phyloP scores from a whole-genome alignment of 495 filamentous ascomycete genomes.

The Paragyromitra xinjiangensis region DNA sequence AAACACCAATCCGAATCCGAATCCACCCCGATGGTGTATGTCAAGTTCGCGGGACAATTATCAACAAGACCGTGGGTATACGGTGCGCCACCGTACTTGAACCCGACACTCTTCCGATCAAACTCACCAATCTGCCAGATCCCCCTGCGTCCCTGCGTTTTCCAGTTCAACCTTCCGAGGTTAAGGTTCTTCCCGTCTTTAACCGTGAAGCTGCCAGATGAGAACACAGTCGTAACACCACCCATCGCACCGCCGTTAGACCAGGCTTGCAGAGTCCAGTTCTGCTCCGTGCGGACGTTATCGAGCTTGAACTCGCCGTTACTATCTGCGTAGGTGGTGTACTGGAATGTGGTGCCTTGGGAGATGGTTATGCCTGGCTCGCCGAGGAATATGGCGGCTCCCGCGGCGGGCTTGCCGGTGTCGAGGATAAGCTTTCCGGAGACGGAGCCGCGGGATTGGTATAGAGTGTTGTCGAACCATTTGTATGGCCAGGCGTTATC shows the following conservation, averaged over 20 bases:
- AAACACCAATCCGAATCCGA: slow-evolving; percentile 59
- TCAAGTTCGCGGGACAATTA: slow-evolving; percentile 58
- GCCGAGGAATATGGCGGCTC: slow-evolving; percentile 60
- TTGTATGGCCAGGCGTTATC: slow-evolving; percentile 59
- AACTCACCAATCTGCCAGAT: slow-evolving; percentile 61
- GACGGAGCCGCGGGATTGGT: slow-evolving; percentile 59
- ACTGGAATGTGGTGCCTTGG: slow-evolving; percentile 60
- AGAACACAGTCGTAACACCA: slow-evolving; percentile 59
- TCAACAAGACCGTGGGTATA: slow-evolving; percentile 58
- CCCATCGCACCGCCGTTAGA: slow-evolving; percentile 58
- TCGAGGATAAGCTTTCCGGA: slow-evolving; percentile 58
- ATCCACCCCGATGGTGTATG: slow-evolving; percentile 57
- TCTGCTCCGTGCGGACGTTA: slow-evolving; percentile 57
- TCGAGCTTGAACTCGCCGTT: slow-evolving; percentile 58
- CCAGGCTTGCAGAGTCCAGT: slow-evolving; percentile 61
- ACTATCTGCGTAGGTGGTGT: slow-evolving; percentile 58
- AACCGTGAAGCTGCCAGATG: slow-evolving; percentile 58
- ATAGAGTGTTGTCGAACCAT: slow-evolving; percentile 58
- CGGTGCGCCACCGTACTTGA: slow-evolving; percentile 58
- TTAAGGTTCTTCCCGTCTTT: slow-evolving; percentile 50
- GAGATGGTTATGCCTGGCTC: slow-evolving; percentile 59
- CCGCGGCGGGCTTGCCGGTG: slow-evolving; percentile 60
- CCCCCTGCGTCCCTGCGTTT: slow-evolving; percentile 44
- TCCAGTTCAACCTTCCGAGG: slow-evolving; percentile 57
- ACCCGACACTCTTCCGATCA: slow-evolving; percentile 60